Conservation (phyloP, 768 basidiomycete genomes). For the Psilocybe tampanensis region DNA sequence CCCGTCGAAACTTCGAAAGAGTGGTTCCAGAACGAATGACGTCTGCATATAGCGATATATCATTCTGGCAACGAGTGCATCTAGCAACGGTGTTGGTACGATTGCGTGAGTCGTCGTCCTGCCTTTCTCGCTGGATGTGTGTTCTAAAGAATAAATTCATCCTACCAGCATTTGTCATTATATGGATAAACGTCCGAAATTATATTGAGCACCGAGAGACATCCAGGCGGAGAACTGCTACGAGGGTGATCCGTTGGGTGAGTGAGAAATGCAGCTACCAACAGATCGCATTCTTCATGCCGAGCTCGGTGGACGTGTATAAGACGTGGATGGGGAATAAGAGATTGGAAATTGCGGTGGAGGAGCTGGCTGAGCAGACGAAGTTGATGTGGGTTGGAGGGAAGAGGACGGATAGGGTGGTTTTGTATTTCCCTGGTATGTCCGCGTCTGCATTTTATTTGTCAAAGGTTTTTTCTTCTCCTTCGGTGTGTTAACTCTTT, state of each 20-base stretch:
- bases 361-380: constrained; percentile 25
- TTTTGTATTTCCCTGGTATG: constrained; percentile 27
- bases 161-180: neutral
- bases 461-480: no score
- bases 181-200: neutral
- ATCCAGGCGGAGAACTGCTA: neutral
- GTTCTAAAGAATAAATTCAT: neutral
- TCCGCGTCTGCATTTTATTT: neutral
- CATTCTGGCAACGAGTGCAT: no score
- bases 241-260: constrained; percentile 5
- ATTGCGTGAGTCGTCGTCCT: neutral
- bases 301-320: constrained; percentile 17
- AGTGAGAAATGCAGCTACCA: neutral
- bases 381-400: constrained; percentile 28
- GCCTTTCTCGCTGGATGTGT: neutral
- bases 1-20: no score
- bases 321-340: constrained; percentile 15
- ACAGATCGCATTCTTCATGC: constrained; percentile 16
- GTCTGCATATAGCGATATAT: no score
- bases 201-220: neutral
- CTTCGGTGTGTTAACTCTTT: neutral
- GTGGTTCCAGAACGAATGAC: no score
- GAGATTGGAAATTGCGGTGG: constrained; percentile 15
- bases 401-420: constrained; percentile 27
- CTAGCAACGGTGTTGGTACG: neutral